Evolutionary conservation across 495 filamentous ascomycete genomes (phyloP).

Genomic region (Haplographium delicatum): DNA sequence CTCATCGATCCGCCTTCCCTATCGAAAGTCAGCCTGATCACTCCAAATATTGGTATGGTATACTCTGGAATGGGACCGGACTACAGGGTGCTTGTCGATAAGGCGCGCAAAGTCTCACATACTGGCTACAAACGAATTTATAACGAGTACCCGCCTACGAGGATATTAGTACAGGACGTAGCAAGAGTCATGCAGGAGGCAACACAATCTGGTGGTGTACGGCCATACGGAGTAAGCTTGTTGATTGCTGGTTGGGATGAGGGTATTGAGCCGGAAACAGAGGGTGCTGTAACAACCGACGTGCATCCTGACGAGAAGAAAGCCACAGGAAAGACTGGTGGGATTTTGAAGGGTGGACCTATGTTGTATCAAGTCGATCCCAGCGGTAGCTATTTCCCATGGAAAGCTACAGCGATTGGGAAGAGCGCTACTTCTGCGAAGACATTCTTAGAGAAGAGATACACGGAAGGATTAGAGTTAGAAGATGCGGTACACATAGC

Average conservation of each 20-base stretch:
- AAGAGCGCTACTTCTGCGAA: conserved; percentile 98
- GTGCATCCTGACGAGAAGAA: conserved; percentile 64
- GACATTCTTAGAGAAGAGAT: conserved; percentile 97
- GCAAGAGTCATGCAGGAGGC: conserved; percentile 98
- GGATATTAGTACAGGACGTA: conserved; percentile 98
- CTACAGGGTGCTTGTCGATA: conserved; percentile 95
- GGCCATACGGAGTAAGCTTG: conserved; percentile 95
- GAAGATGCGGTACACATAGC: conserved; percentile 99
- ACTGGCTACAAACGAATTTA: conserved; percentile 99
- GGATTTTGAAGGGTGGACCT: conserved; percentile 90
- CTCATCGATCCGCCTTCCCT: conserved; percentile 90
- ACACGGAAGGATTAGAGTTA: conserved; percentile 92
- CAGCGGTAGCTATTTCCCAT: conserved; percentile 94
- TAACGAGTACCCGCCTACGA: conserved; percentile 98
- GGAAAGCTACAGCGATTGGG: conserved; percentile 98
- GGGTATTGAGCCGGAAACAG: conserved; percentile 76
- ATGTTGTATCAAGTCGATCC: conserved; percentile 99
- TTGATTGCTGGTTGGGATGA: conserved; percentile 98
- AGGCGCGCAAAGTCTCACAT: conserved; percentile 97
- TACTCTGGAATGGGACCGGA: conserved; percentile 99
- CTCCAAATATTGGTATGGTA: conserved; percentile 99
- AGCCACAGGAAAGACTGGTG: conserved; percentile 76
- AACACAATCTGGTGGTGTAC: conserved; percentile 94
- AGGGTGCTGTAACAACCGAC: conserved; percentile 33
- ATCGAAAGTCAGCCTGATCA: conserved; percentile 96